phyloP scores from a whole-genome alignment of 2,329 filamentous ascomycete species.

The Fusarium floridanum region DNA sequence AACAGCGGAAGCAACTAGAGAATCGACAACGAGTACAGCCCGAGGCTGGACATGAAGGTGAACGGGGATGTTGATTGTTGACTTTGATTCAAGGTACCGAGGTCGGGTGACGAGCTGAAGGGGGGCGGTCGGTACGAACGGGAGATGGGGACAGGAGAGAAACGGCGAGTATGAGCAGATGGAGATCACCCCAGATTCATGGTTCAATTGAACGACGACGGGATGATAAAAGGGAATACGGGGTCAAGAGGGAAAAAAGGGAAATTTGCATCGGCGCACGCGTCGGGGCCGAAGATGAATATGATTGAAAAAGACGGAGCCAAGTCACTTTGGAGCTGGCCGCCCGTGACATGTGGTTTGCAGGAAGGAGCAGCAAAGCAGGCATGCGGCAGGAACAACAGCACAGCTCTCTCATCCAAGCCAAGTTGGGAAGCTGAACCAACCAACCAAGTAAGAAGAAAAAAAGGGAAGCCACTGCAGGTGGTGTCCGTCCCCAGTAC shows the following conservation, averaged over 20 bases:
- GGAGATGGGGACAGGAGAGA: slow-evolving; percentile 21
- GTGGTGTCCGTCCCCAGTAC: neutral
- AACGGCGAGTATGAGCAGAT: slow-evolving; percentile 25
- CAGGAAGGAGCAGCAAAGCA: slow-evolving; percentile 15
- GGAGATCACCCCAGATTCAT: slow-evolving; percentile 40
- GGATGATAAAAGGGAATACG: slow-evolving; percentile 22
- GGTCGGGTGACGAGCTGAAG: slow-evolving; percentile 17
- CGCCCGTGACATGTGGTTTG: slow-evolving; percentile 47
- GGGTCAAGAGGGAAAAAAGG: slow-evolving; percentile 22
- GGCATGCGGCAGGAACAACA: slow-evolving; percentile 16
- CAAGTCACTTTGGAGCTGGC: slow-evolving; percentile 34
- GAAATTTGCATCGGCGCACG: slow-evolving; percentile 40
- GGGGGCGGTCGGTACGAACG: slow-evolving; percentile 23
- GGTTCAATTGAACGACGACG: slow-evolving; percentile 30
- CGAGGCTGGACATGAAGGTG: slow-evolving; percentile 18
- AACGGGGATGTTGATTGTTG: slow-evolving; percentile 28
- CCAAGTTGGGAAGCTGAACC: slow-evolving; percentile 28
- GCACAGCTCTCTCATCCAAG: slow-evolving; percentile 18
- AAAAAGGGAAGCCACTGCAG: slow-evolving; percentile 27
- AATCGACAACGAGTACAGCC: neutral
- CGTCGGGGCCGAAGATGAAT: slow-evolving; percentile 45
- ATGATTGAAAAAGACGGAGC: slow-evolving; percentile 20
- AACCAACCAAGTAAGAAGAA: slow-evolving; percentile 23
- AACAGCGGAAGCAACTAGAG: slow-evolving; percentile 10
- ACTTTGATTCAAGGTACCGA: slow-evolving; percentile 1